Base-by-base conservation (phyloP, 75 land plant species). In the Pinus taeda region DNA sequence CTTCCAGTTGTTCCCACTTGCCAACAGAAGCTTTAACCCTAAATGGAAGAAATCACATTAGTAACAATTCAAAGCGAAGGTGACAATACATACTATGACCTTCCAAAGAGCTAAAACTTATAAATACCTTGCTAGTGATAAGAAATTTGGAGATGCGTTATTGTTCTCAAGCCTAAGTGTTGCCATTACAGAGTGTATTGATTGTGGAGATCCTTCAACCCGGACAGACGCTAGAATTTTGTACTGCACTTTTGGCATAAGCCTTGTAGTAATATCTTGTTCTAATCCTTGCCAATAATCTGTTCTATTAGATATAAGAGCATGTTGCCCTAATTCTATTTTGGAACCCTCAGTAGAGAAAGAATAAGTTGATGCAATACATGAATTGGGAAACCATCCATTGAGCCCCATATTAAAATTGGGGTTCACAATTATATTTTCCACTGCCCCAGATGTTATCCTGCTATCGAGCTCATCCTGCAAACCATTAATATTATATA, bases 341-440 rank as follows among this genome's bases (percentile, higher is more conserved):
- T 74, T 61, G 42, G 37, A 56, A 29, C 30, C 15, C 60, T 24
- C 57, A 59, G 86, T 29, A 7, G 70, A 81, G 6, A 73, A 26
- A 26, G 83, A 60, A 64, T 30, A 64, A 0, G 87, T 79, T 75
- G 78, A 74, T 7, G 70, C 86, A 42, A 78, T n/a, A 57, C 91
- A 89, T 61, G 77, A 75, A 75, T 86, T 90, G 77, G 85, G 61
- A 53, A 81, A 75, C 91, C 91, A 90, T 15, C 67, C 79, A 20
- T 81, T 30, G 72, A 84, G 60, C 36, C 88, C 91, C 49, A 14
- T 66, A 60, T 83, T 77, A 62, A 86, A 89, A 22, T 89, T 84
- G 78, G 84, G 88, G 74, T 84, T 89, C 8, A 63, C 26, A 20
- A 89, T 74, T 66, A 89, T 83, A 66, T 89, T 88, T 7, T 60